Conservation (phyloP, 331 rosid species). For the Pyrus hybrid region DNA sequence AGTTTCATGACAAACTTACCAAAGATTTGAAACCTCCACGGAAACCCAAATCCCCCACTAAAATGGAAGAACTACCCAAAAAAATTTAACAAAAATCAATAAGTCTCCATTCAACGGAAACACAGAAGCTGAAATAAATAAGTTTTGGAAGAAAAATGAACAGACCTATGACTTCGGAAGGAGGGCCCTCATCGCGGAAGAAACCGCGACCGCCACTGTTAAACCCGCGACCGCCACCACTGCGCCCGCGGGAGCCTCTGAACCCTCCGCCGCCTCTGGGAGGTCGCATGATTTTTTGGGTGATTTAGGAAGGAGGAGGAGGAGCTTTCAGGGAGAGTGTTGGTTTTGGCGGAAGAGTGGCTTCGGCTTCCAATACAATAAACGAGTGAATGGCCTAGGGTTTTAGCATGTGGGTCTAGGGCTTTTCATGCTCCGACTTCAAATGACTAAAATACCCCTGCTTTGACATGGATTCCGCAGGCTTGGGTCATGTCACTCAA, state of each 20-base stretch:
- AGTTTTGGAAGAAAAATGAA: background rate
- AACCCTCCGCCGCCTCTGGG: constrained; percentile 75
- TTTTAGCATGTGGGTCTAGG: background rate
- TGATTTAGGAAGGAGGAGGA: background rate
- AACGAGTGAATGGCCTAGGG: background rate
- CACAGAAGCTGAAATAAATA: background rate
- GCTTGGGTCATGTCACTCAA: no score
- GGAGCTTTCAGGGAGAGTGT: background rate
- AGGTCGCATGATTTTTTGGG: constrained; percentile 54
- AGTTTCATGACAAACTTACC: background rate
- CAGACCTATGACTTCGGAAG: constrained; percentile 83
- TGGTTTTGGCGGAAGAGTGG: background rate
- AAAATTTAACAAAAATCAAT: no score
- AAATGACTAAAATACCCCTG: background rate
- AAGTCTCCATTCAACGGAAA: background rate
- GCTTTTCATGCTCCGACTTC: background rate
- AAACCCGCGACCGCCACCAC: constrained; percentile 36
- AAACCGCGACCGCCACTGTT: constrained; percentile 43
- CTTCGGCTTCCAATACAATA: background rate
- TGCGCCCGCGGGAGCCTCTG: constrained; percentile 53
- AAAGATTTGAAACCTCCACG: background rate
- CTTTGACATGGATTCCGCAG: background rate
- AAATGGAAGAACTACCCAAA: no score
- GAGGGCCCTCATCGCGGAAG: constrained; percentile 95
- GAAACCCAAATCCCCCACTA: background rate